Percentiles rank a stretch among this genome's conserved stretches.
Evolutionary conservation across 1,284 basidiomycete genomes (phyloP).

Genomic region (Ustilago bromivora): DNA sequence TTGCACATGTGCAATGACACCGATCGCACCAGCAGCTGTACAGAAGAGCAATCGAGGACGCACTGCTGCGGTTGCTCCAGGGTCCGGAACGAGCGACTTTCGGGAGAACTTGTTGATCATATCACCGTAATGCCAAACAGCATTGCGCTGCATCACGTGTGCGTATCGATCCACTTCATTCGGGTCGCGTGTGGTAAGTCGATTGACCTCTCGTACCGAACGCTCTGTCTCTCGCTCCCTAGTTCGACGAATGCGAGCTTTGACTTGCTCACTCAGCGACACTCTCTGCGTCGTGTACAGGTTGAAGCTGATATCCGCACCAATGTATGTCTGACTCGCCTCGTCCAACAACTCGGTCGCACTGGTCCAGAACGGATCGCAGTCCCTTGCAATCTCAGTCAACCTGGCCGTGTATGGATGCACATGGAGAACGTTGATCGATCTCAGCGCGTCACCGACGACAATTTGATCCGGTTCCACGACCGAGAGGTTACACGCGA

Average conservation of each 20-base stretch:
- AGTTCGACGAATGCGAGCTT: conserved; percentile 39
- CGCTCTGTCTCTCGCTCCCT: conserved; percentile 37
- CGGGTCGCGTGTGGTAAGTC: conserved; percentile 1
- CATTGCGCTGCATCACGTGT: conserved; percentile 61
- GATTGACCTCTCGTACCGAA: not conserved
- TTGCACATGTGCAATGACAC: conserved; percentile 47
- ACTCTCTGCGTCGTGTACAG: conserved; percentile 62
- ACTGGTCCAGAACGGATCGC: conserved; percentile 67
- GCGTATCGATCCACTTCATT: conserved; percentile 24
- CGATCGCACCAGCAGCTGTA: conserved; percentile 62
- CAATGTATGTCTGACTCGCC: conserved; percentile 59
- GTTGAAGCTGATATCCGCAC: conserved; percentile 66
- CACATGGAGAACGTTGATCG: conserved; percentile 62
- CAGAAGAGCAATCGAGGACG: conserved; percentile 50
- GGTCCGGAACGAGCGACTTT: conserved; percentile 35
- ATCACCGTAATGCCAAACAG: conserved; percentile 66
- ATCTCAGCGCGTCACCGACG: conserved; percentile 65
- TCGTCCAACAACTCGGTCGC: conserved; percentile 55
- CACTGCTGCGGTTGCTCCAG: conserved; percentile 15
- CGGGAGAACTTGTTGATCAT: conserved; percentile 62
- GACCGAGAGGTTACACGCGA: conserved; percentile 58
- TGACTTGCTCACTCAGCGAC: conserved; percentile 34
- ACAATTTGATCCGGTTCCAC: conserved; percentile 50
- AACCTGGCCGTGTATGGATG: conserved; percentile 39
- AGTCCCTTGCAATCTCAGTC: conserved; percentile 61